Evolutionary conservation across 2,329 filamentous ascomycete species (phyloP), one percentile per base, ranked within the genome.

Genomic region (Exserohilum turcica): DNA sequence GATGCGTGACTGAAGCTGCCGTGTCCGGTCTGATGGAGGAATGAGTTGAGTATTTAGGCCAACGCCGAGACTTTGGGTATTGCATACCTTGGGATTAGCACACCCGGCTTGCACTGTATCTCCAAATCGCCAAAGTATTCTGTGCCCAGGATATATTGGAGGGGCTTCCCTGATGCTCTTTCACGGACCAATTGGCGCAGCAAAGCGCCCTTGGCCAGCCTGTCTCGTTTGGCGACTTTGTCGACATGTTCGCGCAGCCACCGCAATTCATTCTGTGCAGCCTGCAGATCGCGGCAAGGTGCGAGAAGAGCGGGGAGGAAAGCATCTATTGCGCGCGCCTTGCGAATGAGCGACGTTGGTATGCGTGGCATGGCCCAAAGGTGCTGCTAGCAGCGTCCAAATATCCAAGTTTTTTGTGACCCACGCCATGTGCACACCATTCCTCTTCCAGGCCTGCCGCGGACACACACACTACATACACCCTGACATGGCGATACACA

Each of bases 81-180:
- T 1, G 59, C 76, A 13, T 61, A 86, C 78, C 93, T 84, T 31
- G 94, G 94, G 60, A 97, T 96, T 51, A 99, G 78, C 5, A 97
- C 92, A 2, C 90, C 90, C 9, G 80, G 83, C 24, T 79, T 80
- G 68, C 92, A 97, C 48, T 82, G 76, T 39, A 99, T 88, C 36
- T 96, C 88, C 13, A 97, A 76, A 4, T 85, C 78, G 0, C 92
- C 93, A 75, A 99, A 97, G 1, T 89, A 94, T 72, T 97, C 92
- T 5, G 87, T 86, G 3, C 92, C 92, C 1, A 99, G 78, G 18
- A 97, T 82, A 70, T 97, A 97, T 73, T 97, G 94, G 29, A 99
- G 76, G 1, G 94, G 94, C 52, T 86, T 83, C 1, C 91, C 91
- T n/a, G 62, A 72, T 3, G 80, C 76, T 53, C 85, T 77, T 39